Conservation (phyloP, 2,329 filamentous ascomycete genomes). For the Colletotrichum liaoningense region DNA sequence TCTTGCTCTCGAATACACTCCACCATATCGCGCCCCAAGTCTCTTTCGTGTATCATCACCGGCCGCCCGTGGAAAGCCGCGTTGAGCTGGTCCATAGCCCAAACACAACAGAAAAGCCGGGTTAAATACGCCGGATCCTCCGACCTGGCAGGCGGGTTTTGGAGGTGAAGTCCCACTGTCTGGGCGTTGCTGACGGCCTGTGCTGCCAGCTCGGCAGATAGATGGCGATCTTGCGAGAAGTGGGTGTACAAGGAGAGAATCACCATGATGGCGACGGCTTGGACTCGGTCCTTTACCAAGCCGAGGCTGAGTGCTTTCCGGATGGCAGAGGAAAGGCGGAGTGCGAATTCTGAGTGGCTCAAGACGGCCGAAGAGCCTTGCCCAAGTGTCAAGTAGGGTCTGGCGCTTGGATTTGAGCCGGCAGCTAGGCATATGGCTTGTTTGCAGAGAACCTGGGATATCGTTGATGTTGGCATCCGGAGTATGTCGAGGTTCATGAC, state of each 20-base stretch:
- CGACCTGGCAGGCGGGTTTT: conserved; percentile 38
- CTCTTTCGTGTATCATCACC: conserved; percentile 39
- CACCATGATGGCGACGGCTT: conserved; percentile 46
- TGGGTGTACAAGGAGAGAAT: conserved; percentile 42
- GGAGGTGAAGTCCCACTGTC: conserved; percentile 40
- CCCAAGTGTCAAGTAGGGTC: conserved; percentile 34
- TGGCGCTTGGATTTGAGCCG: conserved; percentile 36
- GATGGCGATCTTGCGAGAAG: conserved; percentile 33
- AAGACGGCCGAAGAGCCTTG: conserved; percentile 20
- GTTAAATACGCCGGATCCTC: conserved; percentile 32
- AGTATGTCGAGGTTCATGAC: conserved; percentile 38
- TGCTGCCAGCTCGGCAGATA: conserved; percentile 36
- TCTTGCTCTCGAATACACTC: conserved; percentile 38
- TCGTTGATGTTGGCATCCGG: conserved; percentile 35
- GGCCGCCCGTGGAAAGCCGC: conserved; percentile 40
- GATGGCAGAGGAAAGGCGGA: conserved; percentile 31
- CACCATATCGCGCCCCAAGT: conserved; percentile 38
- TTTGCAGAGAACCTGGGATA: conserved; percentile 35
- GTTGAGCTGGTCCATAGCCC: conserved; percentile 40
- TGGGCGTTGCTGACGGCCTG: conserved; percentile 40
- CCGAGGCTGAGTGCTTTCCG: conserved; percentile 27
- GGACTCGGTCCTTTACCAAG: conserved; percentile 29
- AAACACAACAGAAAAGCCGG: conserved; percentile 41
- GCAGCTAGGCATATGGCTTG: conserved; percentile 40
- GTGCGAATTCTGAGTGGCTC: conserved; percentile 30